phyloP scores from a whole-genome alignment of 2,329 filamentous ascomycete genomes.

The Lanzia echinophila region DNA sequence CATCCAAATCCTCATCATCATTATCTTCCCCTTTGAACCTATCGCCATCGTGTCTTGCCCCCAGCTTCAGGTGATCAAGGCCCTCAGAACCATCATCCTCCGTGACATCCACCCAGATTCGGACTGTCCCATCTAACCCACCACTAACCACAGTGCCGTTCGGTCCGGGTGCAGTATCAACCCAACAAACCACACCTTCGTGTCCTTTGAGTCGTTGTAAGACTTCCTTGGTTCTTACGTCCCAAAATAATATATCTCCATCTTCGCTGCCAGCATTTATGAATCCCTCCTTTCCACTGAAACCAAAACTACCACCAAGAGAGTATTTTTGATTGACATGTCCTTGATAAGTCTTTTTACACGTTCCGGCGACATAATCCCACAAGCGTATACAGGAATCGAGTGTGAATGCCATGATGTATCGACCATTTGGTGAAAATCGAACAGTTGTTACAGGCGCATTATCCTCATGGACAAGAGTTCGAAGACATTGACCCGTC shows the following conservation, averaged over 20 bases:
- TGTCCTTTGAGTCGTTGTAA: slow-evolving; percentile 59
- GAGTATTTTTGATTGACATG: slow-evolving; percentile 80
- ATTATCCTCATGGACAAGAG: slow-evolving; percentile 93
- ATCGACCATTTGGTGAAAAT: slow-evolving; percentile 92
- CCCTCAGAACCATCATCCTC: slow-evolving; percentile 16
- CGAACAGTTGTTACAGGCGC: slow-evolving; percentile 81
- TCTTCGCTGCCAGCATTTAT: slow-evolving; percentile 83
- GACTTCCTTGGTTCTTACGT: slow-evolving; percentile 77
- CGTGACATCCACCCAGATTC: slow-evolving; percentile 49
- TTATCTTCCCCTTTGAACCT: slow-evolving; percentile 8
- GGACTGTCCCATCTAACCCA: slow-evolving; percentile 54
- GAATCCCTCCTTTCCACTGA: slow-evolving; percentile 52
- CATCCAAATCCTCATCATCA: slow-evolving; percentile 2
- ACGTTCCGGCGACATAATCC: slow-evolving; percentile 87
- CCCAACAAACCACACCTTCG: slow-evolving; percentile 58
- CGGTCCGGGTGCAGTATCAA: slow-evolving; percentile 51
- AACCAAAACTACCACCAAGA: slow-evolving; percentile 77
- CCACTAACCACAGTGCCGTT: slow-evolving; percentile 51
- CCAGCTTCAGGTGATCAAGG: slow-evolving; percentile 14
- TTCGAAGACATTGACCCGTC: slow-evolving; percentile 90
- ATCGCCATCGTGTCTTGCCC: slow-evolving; percentile 12
- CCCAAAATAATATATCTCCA: slow-evolving; percentile 80
- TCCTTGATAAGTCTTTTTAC: slow-evolving; percentile 96
- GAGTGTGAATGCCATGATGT: slow-evolving; percentile 83
- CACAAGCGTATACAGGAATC: slow-evolving; percentile 87